Conservation (phyloP, 192 early-diverging fungal species). For the Dissophora ornata region DNA sequence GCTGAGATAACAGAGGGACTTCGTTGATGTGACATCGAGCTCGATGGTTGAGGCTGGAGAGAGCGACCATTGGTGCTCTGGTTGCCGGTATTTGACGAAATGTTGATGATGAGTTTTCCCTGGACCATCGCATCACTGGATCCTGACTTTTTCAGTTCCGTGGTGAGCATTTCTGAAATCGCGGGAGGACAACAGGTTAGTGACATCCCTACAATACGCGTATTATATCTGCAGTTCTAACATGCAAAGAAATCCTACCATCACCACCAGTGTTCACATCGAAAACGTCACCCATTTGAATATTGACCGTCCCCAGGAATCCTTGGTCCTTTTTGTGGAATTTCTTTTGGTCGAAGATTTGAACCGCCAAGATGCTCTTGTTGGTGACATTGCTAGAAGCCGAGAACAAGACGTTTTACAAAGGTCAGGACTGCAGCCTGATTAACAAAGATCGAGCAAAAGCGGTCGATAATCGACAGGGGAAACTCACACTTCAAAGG, state of each 20-base stretch:
- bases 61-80: conserved; percentile 35
- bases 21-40: conserved; percentile 23
- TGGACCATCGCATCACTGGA: conserved; percentile 79
- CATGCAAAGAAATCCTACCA: conserved; percentile 30
- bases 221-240: background rate
- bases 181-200: background rate
- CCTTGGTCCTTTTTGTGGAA: conserved; percentile 92
- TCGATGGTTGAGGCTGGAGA: conserved; percentile 25
- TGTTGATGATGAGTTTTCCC: conserved; percentile 85
- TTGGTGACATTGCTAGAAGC: conserved; percentile 72
- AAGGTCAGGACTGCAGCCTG: no score
- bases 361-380: conserved; percentile 86
- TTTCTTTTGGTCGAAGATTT: conserved; percentile 98
- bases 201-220: background rate
- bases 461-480: no score
- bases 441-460: no score
- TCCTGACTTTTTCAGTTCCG: conserved; percentile 90
- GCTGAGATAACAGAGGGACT: conserved; percentile 55
- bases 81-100: conserved; percentile 71
- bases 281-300: conserved; percentile 85
- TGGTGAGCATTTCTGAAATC: conserved; percentile 81
- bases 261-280: conserved; percentile 82
- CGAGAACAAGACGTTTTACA: background rate
- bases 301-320: conserved; percentile 92
- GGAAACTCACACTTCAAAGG: conserved; percentile 74